Evolutionary conservation across 139 green algal genomes (phyloP), one percentile per base, ranked within the genome.

Genomic region (Bryopsis sp.): DNA sequence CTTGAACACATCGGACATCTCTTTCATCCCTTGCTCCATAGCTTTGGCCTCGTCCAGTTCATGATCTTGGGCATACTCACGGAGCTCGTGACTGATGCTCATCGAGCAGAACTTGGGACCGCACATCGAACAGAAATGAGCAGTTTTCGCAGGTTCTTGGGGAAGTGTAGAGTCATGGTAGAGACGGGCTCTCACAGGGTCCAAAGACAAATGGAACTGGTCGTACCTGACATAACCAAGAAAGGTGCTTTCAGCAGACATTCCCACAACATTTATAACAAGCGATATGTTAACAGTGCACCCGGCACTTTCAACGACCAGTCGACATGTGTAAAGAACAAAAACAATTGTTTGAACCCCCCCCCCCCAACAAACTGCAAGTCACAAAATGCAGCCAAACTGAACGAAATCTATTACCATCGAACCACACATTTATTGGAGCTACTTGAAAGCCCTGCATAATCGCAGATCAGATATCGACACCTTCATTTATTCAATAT

Each of bases 201-300:
- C 92, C 72, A 98, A 84, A 24, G 79, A 83, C 54, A 98, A 78
- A 47, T 92, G 85, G 82, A 98, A 98, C 84, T 98, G 92, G 79
- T 98, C 92, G 29, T 83, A 75, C 85, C 85, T 87, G 36, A n/a
- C n/a, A n/a, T n/a, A n/a, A n/a, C n/a, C n/a, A 28, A 29, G 26
- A 3, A 48, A 15, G 8, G 39, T 19, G 32, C n/a, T n/a, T n/a
- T n/a, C 47, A n/a, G n/a, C n/a, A n/a, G n/a, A n/a, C n/a, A n/a
- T n/a, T n/a, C n/a, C n/a, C n/a, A n/a, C n/a, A n/a, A n/a, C n/a
- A n/a, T n/a, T n/a, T n/a, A n/a, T n/a, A n/a, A n/a, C n/a, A n/a
- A n/a, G n/a, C n/a, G n/a, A n/a, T n/a, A n/a, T n/a, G n/a, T n/a
- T n/a, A n/a, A n/a, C n/a, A n/a, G n/a, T n/a, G n/a, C n/a, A n/a